phyloP scores from a whole-genome alignment of 805 yeast species.

The Candida methanosorbosa region DNA sequence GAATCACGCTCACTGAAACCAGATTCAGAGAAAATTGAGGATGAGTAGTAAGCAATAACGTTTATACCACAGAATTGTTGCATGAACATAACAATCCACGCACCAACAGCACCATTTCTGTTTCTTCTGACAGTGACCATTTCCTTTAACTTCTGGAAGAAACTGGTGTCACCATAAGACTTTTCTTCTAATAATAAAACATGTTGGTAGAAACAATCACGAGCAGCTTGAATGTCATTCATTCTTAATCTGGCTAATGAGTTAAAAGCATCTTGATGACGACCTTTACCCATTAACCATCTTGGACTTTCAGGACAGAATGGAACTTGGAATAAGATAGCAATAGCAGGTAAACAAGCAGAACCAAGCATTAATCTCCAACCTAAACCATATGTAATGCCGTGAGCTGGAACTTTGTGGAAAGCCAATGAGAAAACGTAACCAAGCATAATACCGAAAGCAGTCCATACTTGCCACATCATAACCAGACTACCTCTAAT shows the following conservation, averaged over 20 bases:
- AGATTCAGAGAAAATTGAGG: constrained; percentile 63
- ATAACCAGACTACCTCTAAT: constrained; percentile 62
- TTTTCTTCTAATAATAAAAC: constrained; percentile 57
- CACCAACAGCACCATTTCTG: constrained; percentile 73
- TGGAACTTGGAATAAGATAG: constrained; percentile 52
- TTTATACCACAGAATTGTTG: constrained; percentile 90
- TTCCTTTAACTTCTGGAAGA: constrained; percentile 39
- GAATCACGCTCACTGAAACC: constrained; percentile 57
- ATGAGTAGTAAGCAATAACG: constrained; percentile 79
- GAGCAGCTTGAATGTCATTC: constrained; percentile 51
- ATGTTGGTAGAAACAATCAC: constrained; percentile 63
- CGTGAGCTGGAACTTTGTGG: constrained; percentile 39
- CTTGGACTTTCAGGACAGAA: constrained; percentile 71
- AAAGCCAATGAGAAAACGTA: constrained; percentile 58
- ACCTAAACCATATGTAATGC: constrained; percentile 42
- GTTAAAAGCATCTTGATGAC: constrained; percentile 50
- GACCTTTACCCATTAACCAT: constrained; percentile 67
- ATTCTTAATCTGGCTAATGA: constrained; percentile 42
- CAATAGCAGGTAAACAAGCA: constrained; percentile 58
- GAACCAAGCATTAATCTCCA: constrained; percentile 69
- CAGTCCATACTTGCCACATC: constrained; percentile 73
- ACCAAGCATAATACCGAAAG: constrained; percentile 68
- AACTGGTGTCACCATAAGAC: constrained; percentile 34
- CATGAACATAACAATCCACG: constrained; percentile 80
- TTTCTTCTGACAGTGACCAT: constrained; percentile 69